Conservation (phyloP, 164 flowering plant genomes). For the Akebia trifoliata region DNA sequence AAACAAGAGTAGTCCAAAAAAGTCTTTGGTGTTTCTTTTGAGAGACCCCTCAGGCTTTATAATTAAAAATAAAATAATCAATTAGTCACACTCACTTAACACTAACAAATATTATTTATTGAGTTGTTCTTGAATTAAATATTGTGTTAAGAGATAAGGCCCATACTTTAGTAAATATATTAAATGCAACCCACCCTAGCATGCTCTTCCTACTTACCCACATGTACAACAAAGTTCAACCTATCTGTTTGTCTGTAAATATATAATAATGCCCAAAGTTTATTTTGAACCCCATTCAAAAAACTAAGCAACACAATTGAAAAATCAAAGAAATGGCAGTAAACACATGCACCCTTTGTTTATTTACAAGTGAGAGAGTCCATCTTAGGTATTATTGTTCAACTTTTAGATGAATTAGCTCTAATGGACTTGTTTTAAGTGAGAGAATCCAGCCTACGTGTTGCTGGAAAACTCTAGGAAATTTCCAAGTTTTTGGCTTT, state of each 20-base stretch:
- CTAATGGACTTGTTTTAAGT: neutral
- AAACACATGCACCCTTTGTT: neutral
- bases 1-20: too few relatives aligned
- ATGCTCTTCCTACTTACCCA: conserved; percentile 6
- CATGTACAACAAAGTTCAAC: conserved; percentile 7
- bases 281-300: conserved; percentile 4
- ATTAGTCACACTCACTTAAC: neutral
- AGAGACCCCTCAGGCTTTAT: too few relatives aligned
- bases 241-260: too few relatives aligned
- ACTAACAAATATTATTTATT: neutral
- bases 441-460: neutral
- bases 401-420: conserved; percentile 10
- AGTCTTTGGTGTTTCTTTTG: neutral
- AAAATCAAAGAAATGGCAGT: neutral
- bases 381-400: neutral
- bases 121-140: conserved; percentile 4
- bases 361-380: too few relatives aligned
- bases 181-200: neutral
- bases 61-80: too few relatives aligned
- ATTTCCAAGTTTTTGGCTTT: conserved; percentile 15
- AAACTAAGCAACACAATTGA: neutral
- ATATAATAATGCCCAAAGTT: conserved; percentile 4
- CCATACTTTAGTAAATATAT: neutral
- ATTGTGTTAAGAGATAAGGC: conserved; percentile 9
- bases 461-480: conserved; percentile 12